Percentiles rank a stretch among this genome's conserved stretches.
phyloP scores from a whole-genome alignment of 2,329 filamentous ascomycete genomes.

The Bipolaris gigantea region DNA sequence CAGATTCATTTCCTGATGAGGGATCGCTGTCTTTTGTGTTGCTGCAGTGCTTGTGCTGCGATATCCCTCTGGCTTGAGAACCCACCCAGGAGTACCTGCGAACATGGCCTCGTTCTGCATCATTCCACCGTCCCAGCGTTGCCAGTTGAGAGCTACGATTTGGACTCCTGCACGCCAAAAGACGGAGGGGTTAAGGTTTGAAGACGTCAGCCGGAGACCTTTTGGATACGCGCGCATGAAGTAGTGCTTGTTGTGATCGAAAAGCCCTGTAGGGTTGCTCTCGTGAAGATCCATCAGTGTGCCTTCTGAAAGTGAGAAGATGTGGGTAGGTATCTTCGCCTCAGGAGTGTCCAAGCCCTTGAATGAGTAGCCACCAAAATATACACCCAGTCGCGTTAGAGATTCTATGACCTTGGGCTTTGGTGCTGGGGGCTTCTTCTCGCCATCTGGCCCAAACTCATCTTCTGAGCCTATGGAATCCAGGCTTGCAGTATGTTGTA shows the following conservation, averaged over 20 bases:
- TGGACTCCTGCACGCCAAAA: constrained; percentile 91
- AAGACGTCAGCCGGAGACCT: constrained; percentile 77
- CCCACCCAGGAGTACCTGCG: constrained; percentile 76
- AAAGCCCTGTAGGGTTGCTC: constrained; percentile 60
- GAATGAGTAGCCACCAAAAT: constrained; percentile 85
- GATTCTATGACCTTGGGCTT: constrained; percentile 66
- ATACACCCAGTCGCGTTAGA: constrained; percentile 76
- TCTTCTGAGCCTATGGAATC: constrained; percentile 28
- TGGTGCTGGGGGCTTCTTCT: constrained; percentile 56
- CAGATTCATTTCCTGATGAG: constrained; percentile 63
- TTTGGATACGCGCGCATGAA: constrained; percentile 90
- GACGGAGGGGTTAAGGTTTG: constrained; percentile 79
- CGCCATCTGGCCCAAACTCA: constrained; percentile 45
- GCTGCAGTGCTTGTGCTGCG: constrained; percentile 48
- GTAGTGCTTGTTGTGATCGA: constrained; percentile 78
- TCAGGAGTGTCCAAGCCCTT: constrained; percentile 66
- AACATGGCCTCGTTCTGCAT: constrained; percentile 98
- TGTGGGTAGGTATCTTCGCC: constrained; percentile 59
- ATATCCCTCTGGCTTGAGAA: constrained; percentile 79
- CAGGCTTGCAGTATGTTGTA: constrained; percentile 27
- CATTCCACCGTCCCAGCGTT: constrained; percentile 86
- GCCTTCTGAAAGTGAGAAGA: constrained; percentile 66
- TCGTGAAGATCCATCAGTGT: constrained; percentile 68
- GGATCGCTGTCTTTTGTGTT: constrained; percentile 51
- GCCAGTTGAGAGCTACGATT: constrained; percentile 92